Base-by-base conservation (phyloP, 1,139 yeast genomes). In the Saccharomyces pastorianus region DNA sequence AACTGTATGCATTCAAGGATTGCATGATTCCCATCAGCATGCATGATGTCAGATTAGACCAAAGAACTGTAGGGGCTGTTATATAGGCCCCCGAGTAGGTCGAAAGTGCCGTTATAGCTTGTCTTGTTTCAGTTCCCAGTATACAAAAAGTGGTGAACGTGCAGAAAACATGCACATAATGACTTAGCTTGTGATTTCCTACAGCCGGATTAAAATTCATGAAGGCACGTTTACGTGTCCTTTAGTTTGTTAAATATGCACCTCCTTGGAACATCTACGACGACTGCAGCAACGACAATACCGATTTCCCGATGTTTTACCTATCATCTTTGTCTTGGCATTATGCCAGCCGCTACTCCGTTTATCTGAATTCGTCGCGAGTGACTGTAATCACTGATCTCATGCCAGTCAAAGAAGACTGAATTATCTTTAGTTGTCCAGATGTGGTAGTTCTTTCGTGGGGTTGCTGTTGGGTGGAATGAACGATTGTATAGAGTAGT, bases 11-110 rank as follows among this genome's bases (percentile, higher is more conserved):
- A 14, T 53, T 47, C 42, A 67, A 42, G 1, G 56, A 60, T 53
- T 68, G 69, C 9, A 61, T 48, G 42, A 70, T 72, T n/a, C 74
- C 95, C 86, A 91, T 85, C 1, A 88, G 71, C 6, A 86, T 60
- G 65, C 96, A 89, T 0, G 96, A 89, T 73, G 27, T 4, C 57
- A 86, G 84, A 64, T 91, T 91, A 11, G 91, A 83, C 96, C 97
- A 91, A 1, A 88, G 69, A 1, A 85, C 82, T 0, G 88, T 86
- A 0, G 80, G 68, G 13, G 66, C 50, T 3, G 61, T 73, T 6
- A 78, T 67, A 54, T 73, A 78, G 0, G 79, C 58, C 7, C 60
- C 61, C 0, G 51, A 32, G 50, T 69, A 69, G 55, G 27, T 77
- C 73, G 58, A 69, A 20, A 73, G 56, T 25, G 59, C 50, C 1